Conservation (phyloP, 805 yeast genomes). For the Pichia cephalocereana region DNA sequence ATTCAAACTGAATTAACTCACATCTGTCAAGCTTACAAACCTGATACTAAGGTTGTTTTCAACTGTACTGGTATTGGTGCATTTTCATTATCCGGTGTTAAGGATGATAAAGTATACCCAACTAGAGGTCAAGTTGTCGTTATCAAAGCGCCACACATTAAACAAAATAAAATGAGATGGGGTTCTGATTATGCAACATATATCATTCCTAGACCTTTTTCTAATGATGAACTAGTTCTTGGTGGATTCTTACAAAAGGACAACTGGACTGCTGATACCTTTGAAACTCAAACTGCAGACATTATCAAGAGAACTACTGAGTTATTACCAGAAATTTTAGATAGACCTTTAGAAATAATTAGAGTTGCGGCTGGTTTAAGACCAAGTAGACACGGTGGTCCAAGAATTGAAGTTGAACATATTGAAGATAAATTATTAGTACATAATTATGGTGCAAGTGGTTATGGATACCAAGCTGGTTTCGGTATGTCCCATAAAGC, state of each 20-base stretch:
- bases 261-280: constrained; percentile 55
- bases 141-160: constrained; percentile 58
- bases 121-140: constrained; percentile 77
- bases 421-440: constrained; percentile 37
- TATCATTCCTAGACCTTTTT: constrained; percentile 61
- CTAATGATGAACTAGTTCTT: constrained; percentile 56
- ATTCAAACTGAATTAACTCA: constrained; percentile 38
- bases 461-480: constrained; percentile 61
- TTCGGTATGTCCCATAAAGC: constrained; percentile 49
- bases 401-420: constrained; percentile 51
- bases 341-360: constrained; percentile 38
- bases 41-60: constrained; percentile 41
- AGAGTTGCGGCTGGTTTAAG: constrained; percentile 68
- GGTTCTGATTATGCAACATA: constrained; percentile 56
- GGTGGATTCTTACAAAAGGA: constrained; percentile 68
- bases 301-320: constrained; percentile 50
- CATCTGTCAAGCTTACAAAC: constrained; percentile 43
- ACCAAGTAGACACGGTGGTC: constrained; percentile 71
- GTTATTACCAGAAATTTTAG: constrained; percentile 41
- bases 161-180: constrained; percentile 52
- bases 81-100: constrained; percentile 50
- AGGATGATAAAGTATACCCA: constrained; percentile 55
- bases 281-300: constrained; percentile 46
- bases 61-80: constrained; percentile 78
- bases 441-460: constrained; percentile 68